Evolutionary conservation across 345 rosid genomes (phyloP), one percentile per base, ranked within the genome.

Genomic region (Brassica napus): DNA sequence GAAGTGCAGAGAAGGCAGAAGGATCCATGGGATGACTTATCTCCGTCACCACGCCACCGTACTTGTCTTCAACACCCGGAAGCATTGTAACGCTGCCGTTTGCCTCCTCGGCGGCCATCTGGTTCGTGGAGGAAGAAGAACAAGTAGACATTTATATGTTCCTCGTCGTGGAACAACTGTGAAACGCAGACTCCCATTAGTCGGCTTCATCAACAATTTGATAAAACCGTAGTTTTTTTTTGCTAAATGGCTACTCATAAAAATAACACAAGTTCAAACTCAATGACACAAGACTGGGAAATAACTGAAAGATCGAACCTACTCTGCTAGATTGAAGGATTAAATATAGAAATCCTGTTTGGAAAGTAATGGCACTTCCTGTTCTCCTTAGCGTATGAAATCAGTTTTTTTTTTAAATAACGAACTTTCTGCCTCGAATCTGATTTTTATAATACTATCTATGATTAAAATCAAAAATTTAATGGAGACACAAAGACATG

Each of bases 21-120:
- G 88, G 76, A 55, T 90, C 88, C 86, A 91, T 85, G 47, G 87
- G 87, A 37, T 85, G 86, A 7, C 61, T 86, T 78, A 94, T 69
- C 60, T 89, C 92, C 15, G 88, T 84, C 26, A 87, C 72, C 8
- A 92, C 94, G 24, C 98, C 98, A 49, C 89, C 97, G 82, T 89
- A 87, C 12, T 83, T 87, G 83, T 94, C 97, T 65, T 90, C 70
- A 31, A 82, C 44, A 11, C 80, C 86, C 62, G 80, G 24, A 21
- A 91, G 88, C 35, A 86, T 52, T 21, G 75, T 80, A 35, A 82
- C 74, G 2, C 74, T 69, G 2, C 74, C 71, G 77, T 61, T 58
- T 68, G 81, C 69, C 52, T 82, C 82, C 64, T 64, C 79, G 5
- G 32, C 30, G 72, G 82, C 1, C 35, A 62, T 69, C 10, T 21